Base-by-base conservation (phyloP, 1,284 basidiomycete genomes). In the Austropuccinia psidii region DNA sequence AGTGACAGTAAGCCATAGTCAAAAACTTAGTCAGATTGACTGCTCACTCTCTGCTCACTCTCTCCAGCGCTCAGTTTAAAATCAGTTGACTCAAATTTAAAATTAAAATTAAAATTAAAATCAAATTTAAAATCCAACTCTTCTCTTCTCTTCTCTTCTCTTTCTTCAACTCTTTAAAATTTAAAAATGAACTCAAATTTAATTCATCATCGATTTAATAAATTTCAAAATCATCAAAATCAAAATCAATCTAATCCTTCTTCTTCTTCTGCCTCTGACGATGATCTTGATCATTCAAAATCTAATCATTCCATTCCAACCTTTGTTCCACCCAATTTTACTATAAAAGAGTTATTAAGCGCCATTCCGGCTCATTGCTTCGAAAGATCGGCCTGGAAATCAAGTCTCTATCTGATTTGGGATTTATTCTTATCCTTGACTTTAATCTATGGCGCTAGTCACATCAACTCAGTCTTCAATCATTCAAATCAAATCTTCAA, bases 301-400 rank as follows among this genome's bases (percentile, higher is more conserved):
- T 27, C 21, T 27, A 27, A 55, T 55, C 21, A 17, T 31, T 7
- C 21, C 33, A 29, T 31, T 17, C 29, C 50, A 27, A 54, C 31
- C 6, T 58, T 58, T 21, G 35, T 33, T 21, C 55, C 55, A 13
- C 55, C 55, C 29, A 33, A 27, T 15, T 58, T 58, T 21, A 58
- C 55, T 13, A 58, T 58, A 1, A 58, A 58, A 58, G 55, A 58
- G 35, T 33, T 58, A 31, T 21, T 58, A 8, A 33, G 13, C 35
- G 55, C 55, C 15, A 58, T 58, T 33, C 55, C 55, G 13, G 81
- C 89, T 5, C 93, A 95, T 83, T 98, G 95, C 84, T 92, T 89
- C 83, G 85, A 96, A 84, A 90, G 95, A 76, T 95, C 91, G 0
- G 90, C 92, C 1, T 77, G 95, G 79, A 85, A 85, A 80, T 95